A percentile compares a stretch with the other conserved stretches of the same genome.
Conservation (phyloP, 1,284 basidiomycete species). For the Pholiota adiposa region DNA sequence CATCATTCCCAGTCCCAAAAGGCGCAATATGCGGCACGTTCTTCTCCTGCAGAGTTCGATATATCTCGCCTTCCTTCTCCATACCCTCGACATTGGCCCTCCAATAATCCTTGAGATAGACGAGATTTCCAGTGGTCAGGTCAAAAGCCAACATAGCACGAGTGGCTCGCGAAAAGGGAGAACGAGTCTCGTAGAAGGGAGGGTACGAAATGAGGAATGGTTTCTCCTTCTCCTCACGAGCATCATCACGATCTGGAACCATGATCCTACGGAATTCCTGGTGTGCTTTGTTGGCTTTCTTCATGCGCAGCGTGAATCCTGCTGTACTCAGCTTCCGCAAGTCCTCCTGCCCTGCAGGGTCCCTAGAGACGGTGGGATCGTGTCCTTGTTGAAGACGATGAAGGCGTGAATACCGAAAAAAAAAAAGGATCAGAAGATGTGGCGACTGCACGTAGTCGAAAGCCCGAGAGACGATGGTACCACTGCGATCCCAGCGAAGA, state of each 20-base stretch:
- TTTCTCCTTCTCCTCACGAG: neutral
- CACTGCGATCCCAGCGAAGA: neutral
- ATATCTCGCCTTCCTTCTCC: conserved; percentile 24
- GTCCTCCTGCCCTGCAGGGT: neutral
- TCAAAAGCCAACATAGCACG: conserved; percentile 23
- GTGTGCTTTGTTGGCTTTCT: neutral
- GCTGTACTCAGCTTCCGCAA: neutral
- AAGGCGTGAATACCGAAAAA: neutral
- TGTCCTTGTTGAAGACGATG: neutral
- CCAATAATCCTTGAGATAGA: conserved; percentile 29
- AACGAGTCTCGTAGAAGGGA: conserved; percentile 8
- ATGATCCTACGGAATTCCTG: neutral
- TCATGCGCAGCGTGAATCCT: neutral
- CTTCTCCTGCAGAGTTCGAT: conserved; percentile 12
- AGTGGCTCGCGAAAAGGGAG: conserved; percentile 23
- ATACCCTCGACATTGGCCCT: conserved; percentile 7
- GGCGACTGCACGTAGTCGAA: neutral
- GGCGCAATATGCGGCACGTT: conserved; percentile 22
- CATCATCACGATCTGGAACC: neutral
- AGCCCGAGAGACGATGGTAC: neutral
- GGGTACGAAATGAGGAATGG: conserved; percentile 25
- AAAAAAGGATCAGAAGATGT: neutral
- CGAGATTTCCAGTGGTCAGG: neutral
- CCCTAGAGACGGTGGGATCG: neutral
- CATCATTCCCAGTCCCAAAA: conserved; percentile 13